These are phyloP conservation scores for Chamaecyparis obtusa DNA, from an alignment of 75 land plant species.

Conservation along the genomic window DNA sequence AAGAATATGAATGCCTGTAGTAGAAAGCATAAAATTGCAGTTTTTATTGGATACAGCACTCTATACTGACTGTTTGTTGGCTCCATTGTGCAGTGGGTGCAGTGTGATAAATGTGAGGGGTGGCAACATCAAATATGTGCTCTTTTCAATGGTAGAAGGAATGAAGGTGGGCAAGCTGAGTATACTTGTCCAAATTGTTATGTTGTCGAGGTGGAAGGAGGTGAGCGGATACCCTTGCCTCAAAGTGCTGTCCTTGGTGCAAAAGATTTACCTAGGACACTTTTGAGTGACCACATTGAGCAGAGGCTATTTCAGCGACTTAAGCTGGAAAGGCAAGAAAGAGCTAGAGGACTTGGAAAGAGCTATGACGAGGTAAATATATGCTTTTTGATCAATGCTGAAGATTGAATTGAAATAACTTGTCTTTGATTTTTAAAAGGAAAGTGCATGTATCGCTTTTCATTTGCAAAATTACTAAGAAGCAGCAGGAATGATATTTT, in stretches of 20 bases:
- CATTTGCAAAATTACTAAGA: neutral
- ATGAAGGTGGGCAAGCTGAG: constrained; percentile 44
- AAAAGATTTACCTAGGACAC: constrained; percentile 67
- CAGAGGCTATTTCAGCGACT: constrained; percentile 50
- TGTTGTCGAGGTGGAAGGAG: constrained; percentile 47
- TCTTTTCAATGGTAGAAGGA: constrained; percentile 61
- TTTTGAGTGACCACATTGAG: constrained; percentile 81
- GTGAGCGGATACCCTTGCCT: constrained; percentile 43
- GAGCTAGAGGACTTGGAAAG: constrained; percentile 49
- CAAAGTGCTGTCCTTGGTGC: constrained; percentile 52
- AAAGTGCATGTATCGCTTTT: neutral
- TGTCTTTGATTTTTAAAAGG: neutral
- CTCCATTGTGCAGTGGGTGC: constrained; percentile 69
- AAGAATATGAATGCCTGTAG: constrained; percentile 13
- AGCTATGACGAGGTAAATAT: constrained; percentile 58
- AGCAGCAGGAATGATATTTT: neutral
- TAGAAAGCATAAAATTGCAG: neutral
- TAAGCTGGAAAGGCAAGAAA: constrained; percentile 57
- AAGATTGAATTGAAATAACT: neutral
- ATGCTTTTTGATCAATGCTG: no score
- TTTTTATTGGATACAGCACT: neutral
- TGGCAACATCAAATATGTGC: constrained; percentile 82
- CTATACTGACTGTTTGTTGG: neutral
- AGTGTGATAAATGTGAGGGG: constrained; percentile 61
- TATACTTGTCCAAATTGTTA: constrained; percentile 71